Evolutionary conservation across 1,284 basidiomycete species (phyloP).

Genomic region (Sporisorium scitamineum): DNA sequence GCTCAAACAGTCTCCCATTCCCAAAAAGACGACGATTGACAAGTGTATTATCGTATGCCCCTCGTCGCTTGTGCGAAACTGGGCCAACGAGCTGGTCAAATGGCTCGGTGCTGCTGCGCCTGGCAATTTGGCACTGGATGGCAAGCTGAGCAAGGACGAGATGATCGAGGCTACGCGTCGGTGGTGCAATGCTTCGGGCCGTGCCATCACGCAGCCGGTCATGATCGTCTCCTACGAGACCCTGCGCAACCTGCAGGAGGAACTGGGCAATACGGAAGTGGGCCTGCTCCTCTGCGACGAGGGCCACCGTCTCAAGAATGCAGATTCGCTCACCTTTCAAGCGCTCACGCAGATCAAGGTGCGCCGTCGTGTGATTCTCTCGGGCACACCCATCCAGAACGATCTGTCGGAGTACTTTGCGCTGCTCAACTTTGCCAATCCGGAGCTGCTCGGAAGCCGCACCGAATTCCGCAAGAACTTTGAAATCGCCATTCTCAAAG

Average conservation of each 20-base stretch:
- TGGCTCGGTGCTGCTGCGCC: slow-evolving; percentile 66
- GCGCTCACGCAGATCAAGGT: slow-evolving; percentile 87
- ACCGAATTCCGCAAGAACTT: slow-evolving; percentile 96
- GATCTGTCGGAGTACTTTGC: slow-evolving; percentile 98
- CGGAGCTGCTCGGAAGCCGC: slow-evolving; percentile 90
- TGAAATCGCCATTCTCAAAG: slow-evolving; percentile 91
- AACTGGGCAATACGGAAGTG: slow-evolving; percentile 73
- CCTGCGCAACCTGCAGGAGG: slow-evolving; percentile 73
- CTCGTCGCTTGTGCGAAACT: slow-evolving; percentile 95
- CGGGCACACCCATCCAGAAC: slow-evolving; percentile 97
- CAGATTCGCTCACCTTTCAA: slow-evolving; percentile 80
- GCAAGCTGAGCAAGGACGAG: slow-evolving; percentile 66
- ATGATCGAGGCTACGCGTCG: slow-evolving; percentile 65
- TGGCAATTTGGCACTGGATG: slow-evolving; percentile 64
- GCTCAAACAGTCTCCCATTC: slow-evolving; percentile 92
- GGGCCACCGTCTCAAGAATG: slow-evolving; percentile 96
- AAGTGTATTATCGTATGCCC: slow-evolving; percentile 99
- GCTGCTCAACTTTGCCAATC: slow-evolving; percentile 95
- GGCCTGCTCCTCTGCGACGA: slow-evolving; percentile 95
- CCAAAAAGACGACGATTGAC: slow-evolving; percentile 88
- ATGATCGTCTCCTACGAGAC: slow-evolving; percentile 99
- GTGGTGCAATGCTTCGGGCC: slow-evolving; percentile 63
- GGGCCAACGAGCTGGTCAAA: slow-evolving; percentile 88
- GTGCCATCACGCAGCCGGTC: slow-evolving; percentile 72
- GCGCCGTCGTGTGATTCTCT: slow-evolving; percentile 92